Percentiles rank a stretch among this genome's conserved stretches.
Conservation (phyloP, 2,329 filamentous ascomycete genomes). For the Aspergillus ruber region DNA sequence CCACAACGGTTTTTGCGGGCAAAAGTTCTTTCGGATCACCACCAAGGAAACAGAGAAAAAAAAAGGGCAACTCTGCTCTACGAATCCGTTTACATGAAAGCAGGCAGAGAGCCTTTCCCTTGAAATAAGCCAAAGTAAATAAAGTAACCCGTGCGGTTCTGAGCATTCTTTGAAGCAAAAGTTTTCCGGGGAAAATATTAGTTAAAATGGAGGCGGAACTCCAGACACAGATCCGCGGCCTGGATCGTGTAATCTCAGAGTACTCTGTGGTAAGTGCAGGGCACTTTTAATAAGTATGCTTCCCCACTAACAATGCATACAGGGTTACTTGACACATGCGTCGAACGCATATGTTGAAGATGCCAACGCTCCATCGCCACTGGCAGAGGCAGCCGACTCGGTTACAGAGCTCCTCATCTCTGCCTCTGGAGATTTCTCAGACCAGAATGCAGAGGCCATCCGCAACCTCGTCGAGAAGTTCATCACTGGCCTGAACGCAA, state of each 20-base stretch:
- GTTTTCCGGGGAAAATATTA: background rate
- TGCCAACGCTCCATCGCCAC: constrained; percentile 61
- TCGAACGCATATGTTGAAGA: constrained; percentile 76
- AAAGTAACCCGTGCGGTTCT: too few species aligned
- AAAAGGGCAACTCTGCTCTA: background rate
- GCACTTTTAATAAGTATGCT: background rate
- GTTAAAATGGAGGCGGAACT: constrained; percentile 76
- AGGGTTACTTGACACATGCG: constrained; percentile 88
- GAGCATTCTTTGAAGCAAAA: background rate
- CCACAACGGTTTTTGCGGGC: background rate
- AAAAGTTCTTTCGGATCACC: background rate
- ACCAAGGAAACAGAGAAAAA: background rate
- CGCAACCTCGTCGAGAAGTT: constrained; percentile 82
- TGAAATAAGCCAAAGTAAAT: background rate
- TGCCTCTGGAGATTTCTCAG: constrained; percentile 75
- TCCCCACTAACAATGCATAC: constrained; percentile 2
- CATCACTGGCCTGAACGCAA: constrained; percentile 70
- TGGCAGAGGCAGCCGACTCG: constrained; percentile 74
- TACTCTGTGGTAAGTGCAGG: constrained; percentile 62
- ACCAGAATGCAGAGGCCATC: constrained; percentile 68
- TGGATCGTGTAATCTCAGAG: constrained; percentile 82
- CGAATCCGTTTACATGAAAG: background rate
- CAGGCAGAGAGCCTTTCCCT: background rate
- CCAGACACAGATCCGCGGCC: constrained; percentile 72
- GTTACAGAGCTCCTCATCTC: constrained; percentile 88